Conservation (phyloP, 805 yeast species). For the Ogataea haglerorum region DNA sequence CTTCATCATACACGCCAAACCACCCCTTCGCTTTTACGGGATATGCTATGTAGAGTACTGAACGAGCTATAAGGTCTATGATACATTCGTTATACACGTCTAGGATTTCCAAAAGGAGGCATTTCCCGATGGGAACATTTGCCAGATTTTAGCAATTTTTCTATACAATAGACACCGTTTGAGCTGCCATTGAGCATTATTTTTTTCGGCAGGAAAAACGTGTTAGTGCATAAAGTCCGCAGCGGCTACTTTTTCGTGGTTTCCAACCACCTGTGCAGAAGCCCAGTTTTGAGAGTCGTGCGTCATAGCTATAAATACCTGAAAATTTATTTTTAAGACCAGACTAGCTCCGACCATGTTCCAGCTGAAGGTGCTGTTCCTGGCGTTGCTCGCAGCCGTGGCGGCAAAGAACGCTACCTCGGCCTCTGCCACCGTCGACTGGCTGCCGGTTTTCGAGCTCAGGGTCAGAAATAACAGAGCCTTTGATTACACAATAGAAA, state of each 20-base stretch:
- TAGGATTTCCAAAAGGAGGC: not conserved
- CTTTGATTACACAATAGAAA: constrained; percentile 23
- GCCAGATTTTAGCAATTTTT: not conserved
- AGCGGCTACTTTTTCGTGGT: not conserved
- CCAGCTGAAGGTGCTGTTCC: not conserved
- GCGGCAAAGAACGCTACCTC: constrained; percentile 6
- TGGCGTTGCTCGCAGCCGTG: not conserved
- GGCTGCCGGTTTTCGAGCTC: constrained; percentile 21
- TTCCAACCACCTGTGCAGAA: not conserved
- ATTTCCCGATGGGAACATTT: not conserved
- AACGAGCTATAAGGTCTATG: not conserved
- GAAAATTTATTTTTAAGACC: not conserved
- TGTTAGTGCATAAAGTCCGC: not conserved
- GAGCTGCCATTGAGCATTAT: not conserved
- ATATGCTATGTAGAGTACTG: constrained; percentile 6
- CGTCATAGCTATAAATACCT: not conserved
- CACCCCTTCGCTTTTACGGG: constrained; percentile 7
- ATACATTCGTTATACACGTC: not conserved
- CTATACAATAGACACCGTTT: not conserved
- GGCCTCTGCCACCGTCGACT: constrained; percentile 9
- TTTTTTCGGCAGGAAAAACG: not conserved
- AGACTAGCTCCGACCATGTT: constrained; percentile 1
- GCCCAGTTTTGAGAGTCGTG: not conserved
- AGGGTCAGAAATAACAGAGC: constrained; percentile 13
- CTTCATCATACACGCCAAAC: not conserved